A percentile compares a stretch with the other conserved stretches of the same genome.
These are phyloP conservation scores for Paraphaeosphaeria minitans DNA, from an alignment of 2,329 filamentous ascomycete genomes.

Conservation along the genomic window DNA sequence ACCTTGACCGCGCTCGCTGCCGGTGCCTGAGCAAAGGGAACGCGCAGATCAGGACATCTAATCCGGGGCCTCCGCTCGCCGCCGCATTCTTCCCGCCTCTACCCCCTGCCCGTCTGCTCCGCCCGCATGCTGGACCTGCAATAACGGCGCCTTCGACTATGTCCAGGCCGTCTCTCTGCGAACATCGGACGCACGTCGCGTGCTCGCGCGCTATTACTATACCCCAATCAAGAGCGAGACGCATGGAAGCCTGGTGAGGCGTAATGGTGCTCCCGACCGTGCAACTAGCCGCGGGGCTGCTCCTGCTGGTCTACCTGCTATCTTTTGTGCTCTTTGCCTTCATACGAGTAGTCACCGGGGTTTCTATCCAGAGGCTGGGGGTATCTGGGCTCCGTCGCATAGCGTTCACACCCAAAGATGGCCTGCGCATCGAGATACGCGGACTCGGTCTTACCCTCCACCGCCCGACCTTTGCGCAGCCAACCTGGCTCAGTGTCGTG, in stretches of 20 bases:
- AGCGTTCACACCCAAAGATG: conserved; percentile 86
- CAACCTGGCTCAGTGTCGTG: conserved; percentile 92
- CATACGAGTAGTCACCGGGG: conserved; percentile 85
- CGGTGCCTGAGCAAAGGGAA: neutral
- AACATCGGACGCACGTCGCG: conserved; percentile 31
- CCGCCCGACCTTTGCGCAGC: conserved; percentile 93
- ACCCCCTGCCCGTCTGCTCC: neutral
- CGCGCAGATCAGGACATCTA: neutral
- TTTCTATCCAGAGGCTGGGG: conserved; percentile 94
- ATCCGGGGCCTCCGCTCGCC: conserved; percentile 4
- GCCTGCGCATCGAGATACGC: conserved; percentile 85
- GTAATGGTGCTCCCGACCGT: conserved; percentile 54
- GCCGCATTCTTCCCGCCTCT: conserved; percentile 5
- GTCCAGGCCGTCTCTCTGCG: conserved; percentile 29
- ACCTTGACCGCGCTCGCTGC: neutral
- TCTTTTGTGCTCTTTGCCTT: conserved; percentile 95
- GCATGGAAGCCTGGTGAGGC: conserved; percentile 33
- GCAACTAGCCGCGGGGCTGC: conserved; percentile 81
- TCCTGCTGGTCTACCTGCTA: conserved; percentile 85
- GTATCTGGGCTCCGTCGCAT: conserved; percentile 91
- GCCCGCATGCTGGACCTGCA: conserved; percentile 18
- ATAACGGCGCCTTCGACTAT: conserved; percentile 38
- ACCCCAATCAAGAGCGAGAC: conserved; percentile 11
- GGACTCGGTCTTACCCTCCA: conserved; percentile 88
- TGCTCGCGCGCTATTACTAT: conserved; percentile 27